These are phyloP conservation scores for Trichophyton benhamiae DNA, from an alignment of 2,329 filamentous ascomycete genomes.

Conservation along the genomic window DNA sequence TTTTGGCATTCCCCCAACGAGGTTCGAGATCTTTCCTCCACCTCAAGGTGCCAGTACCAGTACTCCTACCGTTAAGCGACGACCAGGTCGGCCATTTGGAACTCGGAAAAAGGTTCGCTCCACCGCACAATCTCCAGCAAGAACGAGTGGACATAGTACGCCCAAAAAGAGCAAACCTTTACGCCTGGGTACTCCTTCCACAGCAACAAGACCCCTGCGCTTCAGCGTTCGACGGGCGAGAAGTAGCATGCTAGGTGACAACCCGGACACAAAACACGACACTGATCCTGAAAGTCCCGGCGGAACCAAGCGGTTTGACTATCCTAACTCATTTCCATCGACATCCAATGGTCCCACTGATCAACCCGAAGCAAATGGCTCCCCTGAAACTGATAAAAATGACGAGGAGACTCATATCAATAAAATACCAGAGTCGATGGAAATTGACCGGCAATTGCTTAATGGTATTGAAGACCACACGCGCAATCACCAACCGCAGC, in stretches of 20 bases:
- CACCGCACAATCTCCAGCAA: slow-evolving; percentile 23
- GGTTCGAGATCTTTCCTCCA: slow-evolving; percentile 34
- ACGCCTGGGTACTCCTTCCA: slow-evolving; percentile 21
- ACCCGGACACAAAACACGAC: slow-evolving; percentile 1
- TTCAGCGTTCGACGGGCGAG: slow-evolving; percentile 26
- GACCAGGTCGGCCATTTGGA: slow-evolving; percentile 29
- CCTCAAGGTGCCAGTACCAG: slow-evolving; percentile 18
- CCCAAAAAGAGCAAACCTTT: slow-evolving; percentile 25
- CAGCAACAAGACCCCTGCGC: slow-evolving; percentile 10
- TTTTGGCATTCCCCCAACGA: slow-evolving; percentile 29
- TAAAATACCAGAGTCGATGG: neutral
- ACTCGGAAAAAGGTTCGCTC: slow-evolving; percentile 17
- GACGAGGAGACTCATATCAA: neutral
- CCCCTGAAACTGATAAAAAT: neutral
- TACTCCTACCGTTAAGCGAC: slow-evolving; percentile 24
- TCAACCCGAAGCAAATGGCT: neutral
- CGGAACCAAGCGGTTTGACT: neutral
- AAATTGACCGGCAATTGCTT: neutral
- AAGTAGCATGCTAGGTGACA: slow-evolving; percentile 17
- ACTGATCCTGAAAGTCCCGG: slow-evolving; percentile 3
- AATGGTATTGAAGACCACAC: neutral
- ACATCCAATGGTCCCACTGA: neutral
- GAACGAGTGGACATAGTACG: slow-evolving; percentile 27
- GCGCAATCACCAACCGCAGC: neutral
- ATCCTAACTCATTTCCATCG: neutral